Conservation (phyloP, 768 basidiomycete species). For the Sarcodon sp. region DNA sequence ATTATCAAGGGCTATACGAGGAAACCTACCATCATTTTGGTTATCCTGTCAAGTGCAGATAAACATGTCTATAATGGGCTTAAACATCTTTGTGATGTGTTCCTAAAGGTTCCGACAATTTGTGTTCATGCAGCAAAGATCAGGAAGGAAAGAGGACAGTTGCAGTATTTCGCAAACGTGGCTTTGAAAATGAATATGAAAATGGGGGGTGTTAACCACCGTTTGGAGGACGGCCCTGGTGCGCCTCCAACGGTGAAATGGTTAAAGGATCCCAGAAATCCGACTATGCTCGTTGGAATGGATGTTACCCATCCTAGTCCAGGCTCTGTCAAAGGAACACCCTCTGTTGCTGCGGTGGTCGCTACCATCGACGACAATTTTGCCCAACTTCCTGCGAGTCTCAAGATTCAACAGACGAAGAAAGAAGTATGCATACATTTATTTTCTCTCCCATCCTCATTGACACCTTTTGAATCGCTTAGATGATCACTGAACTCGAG, state of each 20-base stretch:
- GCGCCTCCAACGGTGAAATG: slow-evolving; percentile 11
- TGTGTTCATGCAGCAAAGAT: slow-evolving; percentile 68
- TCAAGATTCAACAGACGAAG: slow-evolving; percentile 40
- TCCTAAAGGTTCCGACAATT: slow-evolving; percentile 41
- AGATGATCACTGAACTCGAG: slow-evolving; percentile 36
- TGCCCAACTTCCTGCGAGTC: slow-evolving; percentile 36
- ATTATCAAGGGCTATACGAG: slow-evolving; percentile 22
- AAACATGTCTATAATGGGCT: slow-evolving; percentile 36
- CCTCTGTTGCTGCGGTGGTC: slow-evolving; percentile 43
- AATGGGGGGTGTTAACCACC: slow-evolving; percentile 33
- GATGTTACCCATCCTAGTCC: slow-evolving; percentile 74
- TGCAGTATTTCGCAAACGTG: slow-evolving; percentile 42
- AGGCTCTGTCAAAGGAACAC: slow-evolving; percentile 45
- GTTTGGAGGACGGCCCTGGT: not conserved
- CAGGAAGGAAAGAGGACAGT: slow-evolving; percentile 44
- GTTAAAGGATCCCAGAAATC: slow-evolving; percentile 17
- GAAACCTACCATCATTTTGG: slow-evolving; percentile 30
- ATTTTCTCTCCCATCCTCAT: not conserved
- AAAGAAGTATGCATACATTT: slow-evolving; percentile 44
- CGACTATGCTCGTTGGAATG: slow-evolving; percentile 45
- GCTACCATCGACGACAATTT: slow-evolving; percentile 30
- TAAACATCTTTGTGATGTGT: slow-evolving; percentile 39
- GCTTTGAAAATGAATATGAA: slow-evolving; percentile 45
- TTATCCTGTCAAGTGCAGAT: slow-evolving; percentile 34
- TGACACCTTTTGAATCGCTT: not conserved